Evolutionary conservation across 768 basidiomycete genomes (phyloP), one percentile per base, ranked within the genome.

Genomic region (Xerocomellus amylosporus): DNA sequence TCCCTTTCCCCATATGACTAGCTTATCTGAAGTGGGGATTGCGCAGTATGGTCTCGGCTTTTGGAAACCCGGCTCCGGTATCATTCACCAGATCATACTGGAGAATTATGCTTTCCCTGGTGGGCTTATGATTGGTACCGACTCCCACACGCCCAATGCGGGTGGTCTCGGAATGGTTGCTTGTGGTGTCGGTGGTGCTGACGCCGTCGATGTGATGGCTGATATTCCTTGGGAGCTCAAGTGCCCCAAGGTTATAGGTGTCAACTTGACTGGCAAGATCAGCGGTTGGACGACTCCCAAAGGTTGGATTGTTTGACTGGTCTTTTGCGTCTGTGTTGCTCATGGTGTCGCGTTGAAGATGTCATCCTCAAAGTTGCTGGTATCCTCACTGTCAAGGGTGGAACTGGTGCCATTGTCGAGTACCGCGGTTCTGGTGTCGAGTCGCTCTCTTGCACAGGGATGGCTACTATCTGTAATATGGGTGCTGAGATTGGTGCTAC

Each of bases 401-500:
- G 96, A 66, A 99, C 96, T 64, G 96, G 96, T 62, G 94, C 96
- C 52, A 98, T 99, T 65, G 93, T 99, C 62, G 96, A 99, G 72
- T 99, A 99, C 79, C 86, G 79, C 63, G 96, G 96, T 60, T 74
- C 93, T 67, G 96, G 96, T 80, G 89, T 98, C 58, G 89, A 96
- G 69, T 93, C 93, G 33, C 83, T 99, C 56, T 97, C 94, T 45
- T 93, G 90, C 83, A 99, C 96, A 45, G 96, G 96, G 74, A 97
- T 98, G 95, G 96, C 93, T 49, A 98, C 96, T 20, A 96, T 99
- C 67, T 98, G 96, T 75, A 99, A 98, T 85, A 99, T 98, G 96
- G 96, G 96, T 80, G 96, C 96, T 63, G 96, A 99, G 75, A 98
- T 98, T 66, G 96, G 96, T 71, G 97, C 97, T 36, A 99, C 97